phyloP scores from a whole-genome alignment of 2,329 filamentous ascomycete genomes.

The Penicillium sp. region DNA sequence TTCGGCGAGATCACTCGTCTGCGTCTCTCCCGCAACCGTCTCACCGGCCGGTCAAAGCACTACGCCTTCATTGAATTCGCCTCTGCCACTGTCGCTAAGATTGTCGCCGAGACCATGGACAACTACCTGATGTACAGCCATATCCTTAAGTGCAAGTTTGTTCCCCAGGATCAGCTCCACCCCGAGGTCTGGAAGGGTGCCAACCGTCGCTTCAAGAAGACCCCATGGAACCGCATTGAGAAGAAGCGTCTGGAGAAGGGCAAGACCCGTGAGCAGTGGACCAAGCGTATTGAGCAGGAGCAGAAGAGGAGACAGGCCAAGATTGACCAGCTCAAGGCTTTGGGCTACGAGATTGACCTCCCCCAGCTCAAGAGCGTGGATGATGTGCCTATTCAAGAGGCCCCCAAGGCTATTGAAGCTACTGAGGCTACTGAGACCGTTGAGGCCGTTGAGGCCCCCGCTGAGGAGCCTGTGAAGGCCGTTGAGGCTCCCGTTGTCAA shows the following conservation, averaged over 20 bases:
- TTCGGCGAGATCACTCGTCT: slow-evolving; percentile 80
- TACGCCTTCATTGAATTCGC: slow-evolving; percentile 92
- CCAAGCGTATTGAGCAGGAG: slow-evolving; percentile 71
- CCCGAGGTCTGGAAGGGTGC: slow-evolving; percentile 84
- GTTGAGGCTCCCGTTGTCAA: slow-evolving; percentile 23
- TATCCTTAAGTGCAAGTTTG: slow-evolving; percentile 81
- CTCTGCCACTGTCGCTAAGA: slow-evolving; percentile 75
- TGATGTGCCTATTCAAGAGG: slow-evolving; percentile 48
- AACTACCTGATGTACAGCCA: slow-evolving; percentile 96
- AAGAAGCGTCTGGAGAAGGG: slow-evolving; percentile 73
- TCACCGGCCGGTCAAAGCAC: slow-evolving; percentile 88
- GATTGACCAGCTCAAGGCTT: slow-evolving; percentile 70
- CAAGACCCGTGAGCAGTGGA: slow-evolving; percentile 74
- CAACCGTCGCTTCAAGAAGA: slow-evolving; percentile 83
- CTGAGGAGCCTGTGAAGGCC: slow-evolving; percentile 4
- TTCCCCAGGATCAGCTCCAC: slow-evolving; percentile 76
- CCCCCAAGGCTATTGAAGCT: slow-evolving; percentile 34
- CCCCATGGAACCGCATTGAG: slow-evolving; percentile 85
- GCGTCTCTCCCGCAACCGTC: slow-evolving; percentile 86
- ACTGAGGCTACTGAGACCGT: slow-evolving; percentile 29
- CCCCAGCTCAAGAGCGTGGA: slow-evolving; percentile 69
- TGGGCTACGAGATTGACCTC: slow-evolving; percentile 81
- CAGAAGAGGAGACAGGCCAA: slow-evolving; percentile 67
- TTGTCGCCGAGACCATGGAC: slow-evolving; percentile 95
- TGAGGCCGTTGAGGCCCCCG: slow-evolving; percentile 29